Percentiles rank a stretch among this genome's conserved stretches.
phyloP scores from a whole-genome alignment of 805 yeast species.

The Spathaspora passalidarum region DNA sequence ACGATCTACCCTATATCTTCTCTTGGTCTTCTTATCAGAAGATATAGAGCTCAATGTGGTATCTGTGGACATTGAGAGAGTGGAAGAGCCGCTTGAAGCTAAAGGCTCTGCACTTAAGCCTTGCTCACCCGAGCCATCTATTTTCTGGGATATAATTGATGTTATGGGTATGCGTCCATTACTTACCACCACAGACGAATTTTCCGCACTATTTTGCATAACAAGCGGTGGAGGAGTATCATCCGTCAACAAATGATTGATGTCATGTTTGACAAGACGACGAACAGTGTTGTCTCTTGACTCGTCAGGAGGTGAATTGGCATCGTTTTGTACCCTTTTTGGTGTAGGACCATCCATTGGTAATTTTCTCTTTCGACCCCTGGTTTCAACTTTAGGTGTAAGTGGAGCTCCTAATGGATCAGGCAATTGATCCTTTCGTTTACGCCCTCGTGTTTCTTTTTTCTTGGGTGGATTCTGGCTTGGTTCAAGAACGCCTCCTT shows the following conservation, averaged over 20 bases:
- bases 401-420: background rate
- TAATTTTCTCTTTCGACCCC: slow-evolving; percentile 3
- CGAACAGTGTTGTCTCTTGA: background rate
- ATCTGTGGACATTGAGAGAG: background rate
- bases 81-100: background rate
- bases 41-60: background rate
- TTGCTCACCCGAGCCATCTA: slow-evolving; percentile 5
- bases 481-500: background rate
- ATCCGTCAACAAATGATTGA: slow-evolving; percentile 8
- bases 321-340: background rate
- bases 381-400: slow-evolving; percentile 1
- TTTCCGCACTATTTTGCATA: background rate
- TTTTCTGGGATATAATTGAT: slow-evolving; percentile 14
- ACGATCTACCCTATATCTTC: slow-evolving; percentile 12
- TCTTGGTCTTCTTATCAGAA: slow-evolving; percentile 6
- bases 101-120: background rate
- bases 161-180: slow-evolving; percentile 8
- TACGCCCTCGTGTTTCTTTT: slow-evolving; percentile 8
- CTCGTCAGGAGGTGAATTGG: background rate
- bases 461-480: background rate
- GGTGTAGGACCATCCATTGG: background rate
- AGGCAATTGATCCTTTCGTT: slow-evolving; percentile 4
- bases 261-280: slow-evolving; percentile 5
- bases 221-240: slow-evolving; percentile 1
- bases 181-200: background rate